Evolutionary conservation across 2,329 filamentous ascomycete genomes (phyloP), one percentile per base, ranked within the genome.

Genomic region (Neoascochyta sp.): DNA sequence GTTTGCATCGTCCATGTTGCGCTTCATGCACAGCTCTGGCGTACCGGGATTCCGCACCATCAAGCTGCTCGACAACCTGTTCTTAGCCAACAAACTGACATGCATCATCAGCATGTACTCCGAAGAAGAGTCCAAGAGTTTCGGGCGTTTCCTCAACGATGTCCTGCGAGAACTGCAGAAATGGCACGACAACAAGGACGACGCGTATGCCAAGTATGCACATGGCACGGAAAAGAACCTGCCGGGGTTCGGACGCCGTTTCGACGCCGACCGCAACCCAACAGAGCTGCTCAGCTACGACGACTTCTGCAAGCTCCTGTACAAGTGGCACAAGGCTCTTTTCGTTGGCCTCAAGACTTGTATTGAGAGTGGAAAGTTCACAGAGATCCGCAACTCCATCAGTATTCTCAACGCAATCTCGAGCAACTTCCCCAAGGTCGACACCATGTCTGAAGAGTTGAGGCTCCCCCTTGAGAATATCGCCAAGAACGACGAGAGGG

Each of bases 311-410:
- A 81, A 86, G 47, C 68, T 93, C 29, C 71, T 95, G 17, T 92
- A 84, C 69, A 84, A 86, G 48, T 96, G 90, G 88, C 93, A 98
- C 62, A 80, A 83, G 50, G 80, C 84, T 42, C 68, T 98, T 23
- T 84, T 83, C 49, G 76, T 70, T 27, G 86, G 90, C 3, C 69
- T 98, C 32, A 89, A 88, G 57, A 75, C 76, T 20, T 95, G 90
- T 57, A 73, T 98, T 25, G 78, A 79, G 11, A 82, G 83, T 16
- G 80, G 78, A 17, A 90, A 96, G 63, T 98, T 92, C 76, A 95
- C 95, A 83, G 89, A 95, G 61, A 94, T 96, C 57, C 81, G 90
- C 32, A 98, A 98, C 58, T 87, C 88, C 24, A 93, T 96, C 46
- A 92, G 84, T 35, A 74, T 96, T 4, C 71, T 98, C 36, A 93